A percentile compares a stretch with the other conserved stretches of the same genome.
Evolutionary conservation across 352 stramenopile genomes (phyloP).

Genomic region (Phytophthora agathidicida): DNA sequence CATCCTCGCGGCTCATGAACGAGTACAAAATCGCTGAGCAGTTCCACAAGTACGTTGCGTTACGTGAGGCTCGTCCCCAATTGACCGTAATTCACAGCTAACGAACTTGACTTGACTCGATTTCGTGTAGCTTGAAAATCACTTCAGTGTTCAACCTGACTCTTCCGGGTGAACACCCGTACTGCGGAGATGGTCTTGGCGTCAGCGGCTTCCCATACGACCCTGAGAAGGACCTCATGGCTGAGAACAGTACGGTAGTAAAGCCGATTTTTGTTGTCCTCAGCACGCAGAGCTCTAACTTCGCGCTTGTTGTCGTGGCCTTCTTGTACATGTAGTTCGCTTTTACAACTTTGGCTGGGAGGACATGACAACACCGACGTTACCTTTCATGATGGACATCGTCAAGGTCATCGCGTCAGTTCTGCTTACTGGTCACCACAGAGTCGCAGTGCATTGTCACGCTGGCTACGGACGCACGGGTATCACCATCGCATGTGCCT

Average conservation of each 20-base stretch:
- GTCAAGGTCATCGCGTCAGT: constrained; percentile 85
- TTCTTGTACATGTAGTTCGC: constrained; percentile 50
- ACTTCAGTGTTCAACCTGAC: constrained; percentile 92
- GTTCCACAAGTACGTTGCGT: constrained; percentile 67
- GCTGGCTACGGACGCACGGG: constrained; percentile 89
- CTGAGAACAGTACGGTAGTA: constrained; percentile 79
- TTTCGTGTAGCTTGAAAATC: constrained; percentile 63
- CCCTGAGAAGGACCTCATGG: constrained; percentile 89
- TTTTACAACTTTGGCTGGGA: constrained; percentile 94
- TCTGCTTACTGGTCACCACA: constrained; percentile 66
- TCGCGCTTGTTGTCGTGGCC: no score
- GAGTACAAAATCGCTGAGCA: constrained; percentile 82
- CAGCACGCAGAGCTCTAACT: background rate
- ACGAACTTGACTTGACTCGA: background rate
- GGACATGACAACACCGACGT: constrained; percentile 90
- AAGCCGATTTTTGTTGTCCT: constrained; percentile 10
- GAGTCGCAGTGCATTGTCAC: constrained; percentile 90
- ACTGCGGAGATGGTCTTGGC: constrained; percentile 86
- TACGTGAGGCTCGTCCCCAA: background rate
- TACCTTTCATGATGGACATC: constrained; percentile 90
- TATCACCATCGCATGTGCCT: constrained; percentile 83
- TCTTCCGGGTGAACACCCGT: constrained; percentile 89
- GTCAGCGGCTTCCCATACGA: constrained; percentile 88
- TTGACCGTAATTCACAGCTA: background rate
- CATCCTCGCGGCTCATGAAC: constrained; percentile 82